Base-by-base conservation (phyloP, 805 yeast species). In the Maudiozyma bulderi region DNA sequence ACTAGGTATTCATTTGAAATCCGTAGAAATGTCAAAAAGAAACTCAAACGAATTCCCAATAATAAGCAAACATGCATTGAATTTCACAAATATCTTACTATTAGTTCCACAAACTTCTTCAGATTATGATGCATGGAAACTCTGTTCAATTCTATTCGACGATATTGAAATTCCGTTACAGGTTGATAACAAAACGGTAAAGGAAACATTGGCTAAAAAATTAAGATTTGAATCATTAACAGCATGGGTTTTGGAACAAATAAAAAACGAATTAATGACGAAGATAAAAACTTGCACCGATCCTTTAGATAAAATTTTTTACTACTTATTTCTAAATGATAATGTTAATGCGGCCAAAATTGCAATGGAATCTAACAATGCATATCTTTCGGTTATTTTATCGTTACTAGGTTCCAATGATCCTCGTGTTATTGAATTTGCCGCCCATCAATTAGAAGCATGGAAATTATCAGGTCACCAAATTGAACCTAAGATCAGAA, bases 341-440 rank as follows among this genome's bases (percentile, higher is more conserved):
- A 58, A 87, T 31, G 68, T 73, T 8, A 71, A 71, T 30, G 97
- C 98, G 1, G 71, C 82, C 6, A 70, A 72, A 32, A 51, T 70
- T 3, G 90, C 96, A 1, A 65, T 81, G 1, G 67, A 73, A n/a
- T 65, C 84, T 0, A 73, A 74, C 8, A 85, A 86, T 57, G 66
- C 76, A 5, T 95, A 90, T 62, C 65, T 91, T 15, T 80, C 95
- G 0, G 79, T 78, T 0, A 58, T 87, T 30, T 64, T 91, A 10
- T 75, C 96, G 0, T 67, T 85, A 41, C 62, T 84, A 7, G 95
- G 86, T 34, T 81, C 93, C 0, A 82, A 84, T 55, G 85, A 82
- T 54, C 73, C 73, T 0, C 71, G 73, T 1, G 82, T 84, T 3
- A 71, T 72, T 45, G 58, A 57, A 0, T 70, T 79, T 47, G 90